These are phyloP conservation scores for Coemansia umbellata DNA, from an alignment of 192 early-diverging fungal species.

Conservation along the genomic window DNA sequence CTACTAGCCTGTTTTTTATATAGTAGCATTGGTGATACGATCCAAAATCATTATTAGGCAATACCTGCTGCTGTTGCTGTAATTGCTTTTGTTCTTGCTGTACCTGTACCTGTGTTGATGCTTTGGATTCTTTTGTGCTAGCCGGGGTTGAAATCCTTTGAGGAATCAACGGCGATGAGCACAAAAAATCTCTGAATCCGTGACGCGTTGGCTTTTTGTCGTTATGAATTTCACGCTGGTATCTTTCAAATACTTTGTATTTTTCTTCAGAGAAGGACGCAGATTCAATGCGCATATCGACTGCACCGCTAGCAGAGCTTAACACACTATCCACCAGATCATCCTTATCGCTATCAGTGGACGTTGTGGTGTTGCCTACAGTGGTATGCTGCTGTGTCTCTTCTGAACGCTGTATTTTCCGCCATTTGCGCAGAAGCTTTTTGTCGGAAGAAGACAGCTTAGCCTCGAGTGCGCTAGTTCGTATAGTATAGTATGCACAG, in stretches of 20 bases:
- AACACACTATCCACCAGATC: not conserved
- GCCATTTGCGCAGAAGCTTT: conserved; percentile 27
- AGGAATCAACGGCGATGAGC: conserved; percentile 63
- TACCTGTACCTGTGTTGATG: too few relatives aligned
- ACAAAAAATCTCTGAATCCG: conserved; percentile 67
- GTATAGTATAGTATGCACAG: conserved; percentile 50
- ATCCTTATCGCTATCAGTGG: too few relatives aligned
- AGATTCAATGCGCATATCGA: conserved; percentile 45
- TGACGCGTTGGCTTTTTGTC: conserved; percentile 59
- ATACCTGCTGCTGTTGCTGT: conserved; percentile 1
- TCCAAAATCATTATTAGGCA: conserved; percentile 56
- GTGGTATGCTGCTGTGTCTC: too few relatives aligned
- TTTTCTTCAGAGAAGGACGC: conserved; percentile 70
- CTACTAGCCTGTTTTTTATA: conserved; percentile 73
- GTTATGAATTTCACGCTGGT: conserved; percentile 79
- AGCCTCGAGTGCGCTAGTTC: conserved; percentile 19
- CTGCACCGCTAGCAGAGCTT: not conserved
- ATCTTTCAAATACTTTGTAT: conserved; percentile 71
- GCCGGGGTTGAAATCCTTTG: not conserved
- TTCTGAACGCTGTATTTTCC: not conserved
- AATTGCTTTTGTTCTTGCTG: too few relatives aligned
- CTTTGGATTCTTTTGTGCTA: not conserved
- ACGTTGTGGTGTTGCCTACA: too few relatives aligned
- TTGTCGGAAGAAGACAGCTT: conserved; percentile 16
- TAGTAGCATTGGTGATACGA: conserved; percentile 92